phyloP scores from a whole-genome alignment of 495 filamentous ascomycete genomes.

The Podospora pseudopauciseta region DNA sequence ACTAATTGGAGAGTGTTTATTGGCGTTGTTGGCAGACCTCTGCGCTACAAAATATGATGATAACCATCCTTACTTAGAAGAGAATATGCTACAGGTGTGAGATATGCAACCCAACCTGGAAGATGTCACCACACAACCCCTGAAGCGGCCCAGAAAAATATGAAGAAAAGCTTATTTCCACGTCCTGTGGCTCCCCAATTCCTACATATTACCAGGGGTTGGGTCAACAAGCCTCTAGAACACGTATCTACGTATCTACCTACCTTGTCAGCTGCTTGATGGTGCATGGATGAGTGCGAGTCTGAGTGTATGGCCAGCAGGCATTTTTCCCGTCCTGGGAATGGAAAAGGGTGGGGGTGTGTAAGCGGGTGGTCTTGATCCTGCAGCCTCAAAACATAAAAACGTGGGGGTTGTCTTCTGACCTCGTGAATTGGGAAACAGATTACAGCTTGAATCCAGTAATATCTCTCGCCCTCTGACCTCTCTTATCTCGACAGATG shows the following conservation, averaged over 20 bases:
- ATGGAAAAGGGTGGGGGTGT: neutral
- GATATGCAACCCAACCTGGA: too few relatives aligned
- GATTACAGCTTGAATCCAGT: conserved; percentile 3
- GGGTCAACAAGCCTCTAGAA: too few relatives aligned
- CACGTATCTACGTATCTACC: neutral
- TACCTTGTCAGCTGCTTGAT: neutral
- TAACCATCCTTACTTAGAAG: too few relatives aligned
- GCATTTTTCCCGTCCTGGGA: neutral
- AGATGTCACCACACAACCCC: neutral
- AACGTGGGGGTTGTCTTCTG: conserved; percentile 2
- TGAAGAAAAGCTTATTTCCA: neutral
- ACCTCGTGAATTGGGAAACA: neutral
- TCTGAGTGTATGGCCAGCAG: neutral
- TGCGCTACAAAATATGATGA: too few relatives aligned
- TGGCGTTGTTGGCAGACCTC: too few relatives aligned
- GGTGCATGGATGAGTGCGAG: neutral
- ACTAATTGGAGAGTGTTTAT: too few relatives aligned
- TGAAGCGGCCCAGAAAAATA: neutral
- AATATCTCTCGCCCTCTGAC: neutral
- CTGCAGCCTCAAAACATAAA: neutral
- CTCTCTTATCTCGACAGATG: neutral
- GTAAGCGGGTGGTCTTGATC: neutral
- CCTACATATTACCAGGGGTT: too few relatives aligned
- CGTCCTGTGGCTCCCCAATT: neutral
- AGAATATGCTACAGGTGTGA: too few relatives aligned